phyloP scores from a whole-genome alignment of 1,284 basidiomycete genomes.

The Ganoderma lucidum region DNA sequence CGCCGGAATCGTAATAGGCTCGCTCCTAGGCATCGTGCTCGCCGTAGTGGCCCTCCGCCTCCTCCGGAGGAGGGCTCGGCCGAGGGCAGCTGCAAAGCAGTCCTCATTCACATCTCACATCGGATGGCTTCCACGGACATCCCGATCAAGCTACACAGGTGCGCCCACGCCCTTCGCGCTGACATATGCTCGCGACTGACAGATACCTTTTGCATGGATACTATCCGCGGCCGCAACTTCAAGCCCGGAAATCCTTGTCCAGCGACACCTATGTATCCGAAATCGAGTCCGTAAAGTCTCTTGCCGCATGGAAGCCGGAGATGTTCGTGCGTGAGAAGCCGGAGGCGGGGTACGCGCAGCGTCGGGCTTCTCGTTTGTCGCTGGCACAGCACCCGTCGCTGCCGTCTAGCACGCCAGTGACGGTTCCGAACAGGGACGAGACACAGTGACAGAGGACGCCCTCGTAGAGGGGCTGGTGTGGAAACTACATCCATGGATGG shows the following conservation, averaged over 20 bases:
- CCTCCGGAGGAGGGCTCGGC: not conserved
- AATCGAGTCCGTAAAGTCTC: not conserved
- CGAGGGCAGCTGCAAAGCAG: too few relatives aligned
- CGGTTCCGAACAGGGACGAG: not conserved
- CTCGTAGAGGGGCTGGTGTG: not conserved
- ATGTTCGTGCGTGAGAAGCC: conserved; percentile 2
- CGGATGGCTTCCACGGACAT: not conserved
- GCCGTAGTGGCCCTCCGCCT: not conserved
- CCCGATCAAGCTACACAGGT: not conserved
- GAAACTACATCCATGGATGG: not conserved
- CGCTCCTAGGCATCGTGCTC: not conserved
- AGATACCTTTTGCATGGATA: not conserved
- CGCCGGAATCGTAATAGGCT: not conserved
- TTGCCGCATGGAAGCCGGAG: not conserved
- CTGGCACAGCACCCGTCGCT: not conserved
- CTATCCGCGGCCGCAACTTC: not conserved
- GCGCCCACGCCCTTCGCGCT: not conserved
- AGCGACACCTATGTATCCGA: not conserved
- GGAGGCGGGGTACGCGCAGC: too few relatives aligned
- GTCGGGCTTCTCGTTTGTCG: not conserved
- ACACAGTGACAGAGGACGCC: not conserved
- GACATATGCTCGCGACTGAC: not conserved
- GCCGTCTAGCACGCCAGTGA: not conserved
- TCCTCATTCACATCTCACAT: not conserved
- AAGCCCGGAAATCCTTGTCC: not conserved